Conservation (phyloP, 2,329 filamentous ascomycete species). For the Macrophomina phaseolina region DNA sequence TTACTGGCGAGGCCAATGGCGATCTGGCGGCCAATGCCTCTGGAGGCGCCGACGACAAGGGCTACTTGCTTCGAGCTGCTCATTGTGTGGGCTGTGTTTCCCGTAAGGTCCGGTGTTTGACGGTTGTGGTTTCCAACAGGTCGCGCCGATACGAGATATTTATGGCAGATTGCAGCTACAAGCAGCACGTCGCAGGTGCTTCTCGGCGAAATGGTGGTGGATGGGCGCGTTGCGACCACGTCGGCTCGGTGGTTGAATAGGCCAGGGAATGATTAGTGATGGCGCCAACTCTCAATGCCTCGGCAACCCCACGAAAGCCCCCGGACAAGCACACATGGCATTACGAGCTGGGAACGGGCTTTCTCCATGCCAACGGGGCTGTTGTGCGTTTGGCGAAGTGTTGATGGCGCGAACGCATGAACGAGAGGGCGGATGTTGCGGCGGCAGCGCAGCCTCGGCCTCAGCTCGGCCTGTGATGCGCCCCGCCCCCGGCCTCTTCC, state of each 20-base stretch:
- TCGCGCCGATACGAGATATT: too few relatives aligned
- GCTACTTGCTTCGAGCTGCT: slow-evolving; percentile 56
- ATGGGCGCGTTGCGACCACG: too few relatives aligned
- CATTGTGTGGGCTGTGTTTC: not conserved
- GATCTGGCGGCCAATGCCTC: slow-evolving; percentile 81
- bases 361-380: too few relatives aligned
- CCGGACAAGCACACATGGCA: not conserved
- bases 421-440: not conserved
- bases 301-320: not conserved
- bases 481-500: not conserved
- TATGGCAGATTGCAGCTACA: too few relatives aligned
- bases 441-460: not conserved
- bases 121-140: not conserved
- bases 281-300: not conserved
- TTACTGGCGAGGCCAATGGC: slow-evolving; percentile 76
- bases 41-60: slow-evolving; percentile 75
- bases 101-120: not conserved
- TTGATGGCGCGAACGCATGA: not conserved
- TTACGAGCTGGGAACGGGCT: not conserved
- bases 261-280: slow-evolving; percentile 15
- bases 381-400: not conserved
- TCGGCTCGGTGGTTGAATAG: too few relatives aligned
- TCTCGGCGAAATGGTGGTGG: too few relatives aligned
- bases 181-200: too few relatives aligned
- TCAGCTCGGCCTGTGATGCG: not conserved